phyloP scores from a whole-genome alignment of 202 grass and related monocot species.

The Digitaria exilis region DNA sequence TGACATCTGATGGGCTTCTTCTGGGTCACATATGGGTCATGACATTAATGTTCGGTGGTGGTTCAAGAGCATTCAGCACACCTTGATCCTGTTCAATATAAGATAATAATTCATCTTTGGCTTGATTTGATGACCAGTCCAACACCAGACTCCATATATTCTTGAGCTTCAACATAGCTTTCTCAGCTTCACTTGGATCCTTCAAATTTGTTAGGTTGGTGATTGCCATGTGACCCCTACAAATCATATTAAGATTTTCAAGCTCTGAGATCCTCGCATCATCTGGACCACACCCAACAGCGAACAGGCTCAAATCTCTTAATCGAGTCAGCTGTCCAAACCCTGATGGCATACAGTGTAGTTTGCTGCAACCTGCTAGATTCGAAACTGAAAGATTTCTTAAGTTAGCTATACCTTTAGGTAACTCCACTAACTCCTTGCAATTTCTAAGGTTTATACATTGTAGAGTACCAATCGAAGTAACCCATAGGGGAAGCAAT shows the following conservation, averaged over 20 bases:
- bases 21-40: too few relatives aligned
- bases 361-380: neutral
- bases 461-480: neutral
- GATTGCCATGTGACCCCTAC: neutral
- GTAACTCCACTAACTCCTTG: neutral
- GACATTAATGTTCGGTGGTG: neutral
- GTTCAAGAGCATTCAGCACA: neutral
- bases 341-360: neutral
- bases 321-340: neutral
- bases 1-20: too few relatives aligned
- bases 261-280: neutral
- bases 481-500: neutral
- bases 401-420: conserved; percentile 12
- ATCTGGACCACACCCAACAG: neutral
- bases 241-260: neutral
- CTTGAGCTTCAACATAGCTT: conserved; percentile 2
- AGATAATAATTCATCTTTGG: neutral
- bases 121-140: neutral
- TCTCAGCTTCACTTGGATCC: neutral
- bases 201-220: neutral
- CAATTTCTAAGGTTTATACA: neutral
- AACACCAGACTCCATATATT: neutral
- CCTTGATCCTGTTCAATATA: neutral
- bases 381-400: neutral
- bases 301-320: neutral